A percentile compares a stretch with the other conserved stretches of the same genome.
These are phyloP conservation scores for Eimeria mitis DNA, from an alignment of 169 alveolate genomes.

Conservation along the genomic window DNA sequence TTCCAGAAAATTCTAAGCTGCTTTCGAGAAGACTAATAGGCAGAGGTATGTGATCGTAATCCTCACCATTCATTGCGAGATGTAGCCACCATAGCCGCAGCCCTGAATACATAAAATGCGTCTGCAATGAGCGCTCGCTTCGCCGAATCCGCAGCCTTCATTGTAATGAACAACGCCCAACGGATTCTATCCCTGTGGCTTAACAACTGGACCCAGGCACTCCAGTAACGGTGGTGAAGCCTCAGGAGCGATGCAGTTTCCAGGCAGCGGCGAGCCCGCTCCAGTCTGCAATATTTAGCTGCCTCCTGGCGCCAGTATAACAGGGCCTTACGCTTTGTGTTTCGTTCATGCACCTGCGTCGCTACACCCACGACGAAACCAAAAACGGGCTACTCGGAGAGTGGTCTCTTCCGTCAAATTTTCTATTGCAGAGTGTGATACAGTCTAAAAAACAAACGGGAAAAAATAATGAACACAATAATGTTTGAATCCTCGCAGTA, in stretches of 20 bases:
- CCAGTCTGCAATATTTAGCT: not conserved
- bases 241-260: not conserved
- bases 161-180: not conserved
- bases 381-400: not conserved
- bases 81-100: not conserved
- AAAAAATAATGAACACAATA: not conserved
- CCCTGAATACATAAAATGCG: not conserved
- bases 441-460: not conserved
- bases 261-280: not conserved
- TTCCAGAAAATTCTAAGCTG: not conserved
- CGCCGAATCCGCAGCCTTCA: not conserved
- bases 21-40: not conserved
- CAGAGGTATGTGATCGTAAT: not conserved
- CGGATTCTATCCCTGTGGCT: not conserved
- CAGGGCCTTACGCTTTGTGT: not conserved
- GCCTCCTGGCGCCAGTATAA: constrained; percentile 17
- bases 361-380: constrained; percentile 26
- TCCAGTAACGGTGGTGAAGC: constrained; percentile 41
- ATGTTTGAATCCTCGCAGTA: not conserved
- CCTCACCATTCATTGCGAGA: constrained; percentile 35
- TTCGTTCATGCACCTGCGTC: constrained; percentile 27
- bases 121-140: not conserved
- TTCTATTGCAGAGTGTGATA: not conserved
- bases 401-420: not conserved
- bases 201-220: constrained; percentile 8